Evolutionary conservation across 805 yeast genomes (phyloP), one percentile per base, ranked within the genome.

Genomic region (Metschnikowia corniflorae): DNA sequence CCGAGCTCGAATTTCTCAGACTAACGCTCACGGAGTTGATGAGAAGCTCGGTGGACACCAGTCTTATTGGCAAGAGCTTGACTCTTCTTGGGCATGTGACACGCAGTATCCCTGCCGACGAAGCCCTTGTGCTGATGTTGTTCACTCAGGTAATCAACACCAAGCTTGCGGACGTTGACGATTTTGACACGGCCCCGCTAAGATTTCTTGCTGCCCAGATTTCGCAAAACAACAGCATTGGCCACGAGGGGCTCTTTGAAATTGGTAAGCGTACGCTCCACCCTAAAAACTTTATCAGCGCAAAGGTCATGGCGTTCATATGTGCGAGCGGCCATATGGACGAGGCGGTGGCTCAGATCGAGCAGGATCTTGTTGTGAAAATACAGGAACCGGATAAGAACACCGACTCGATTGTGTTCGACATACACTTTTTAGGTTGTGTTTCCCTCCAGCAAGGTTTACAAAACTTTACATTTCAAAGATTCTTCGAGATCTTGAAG

Each of bases 381-480:
- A 52, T 68, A 39, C 50, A 56, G 21, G 59, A 7, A 29, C 47
- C 30, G 27, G n/a, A n/a, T n/a, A n/a, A n/a, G n/a, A 37, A 28
- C 5, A 8, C 13, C 6, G 49, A 42, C 15, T 42, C 54, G 24
- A 35, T 57, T 12, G 42, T 61, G 1, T 71, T 69, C 47, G 58
- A 60, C 29, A 54, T 64, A 27, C 69, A 68, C 24, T 71, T 73
- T 26, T 52, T 79, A 34, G 84, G 82, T 4, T 68, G 69, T 39
- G 60, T 75, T 20, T 71, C 75, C n/a, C 28, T 44, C 2, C 31
- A 14, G 10, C 26, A 26, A 6, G 37, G 29, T 6, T 27, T 38
- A 20, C 22, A 30, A 4, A 31, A 33, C 5, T 46, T 64, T 15
- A 54, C 63, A 3, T 47, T 71, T 18, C 63, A 57, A 1, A 60